These are phyloP conservation scores for Ceratocystis alfenasii DNA, from an alignment of 2,329 filamentous ascomycete species.

Conservation along the genomic window DNA sequence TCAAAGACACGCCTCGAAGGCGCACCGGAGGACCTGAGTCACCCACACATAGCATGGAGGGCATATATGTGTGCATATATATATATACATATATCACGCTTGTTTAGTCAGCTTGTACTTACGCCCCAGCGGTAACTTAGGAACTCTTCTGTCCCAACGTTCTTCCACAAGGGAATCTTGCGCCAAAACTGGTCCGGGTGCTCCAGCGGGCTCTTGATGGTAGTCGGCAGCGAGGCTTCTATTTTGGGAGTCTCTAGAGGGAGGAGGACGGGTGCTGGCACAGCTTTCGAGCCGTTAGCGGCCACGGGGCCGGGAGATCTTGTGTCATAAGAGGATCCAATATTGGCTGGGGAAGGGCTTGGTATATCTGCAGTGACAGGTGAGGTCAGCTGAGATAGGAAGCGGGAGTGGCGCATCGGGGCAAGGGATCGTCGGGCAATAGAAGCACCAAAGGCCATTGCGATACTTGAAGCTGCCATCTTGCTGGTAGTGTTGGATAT, in stretches of 20 bases:
- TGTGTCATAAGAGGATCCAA: neutral
- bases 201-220: neutral
- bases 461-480: neutral
- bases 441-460: neutral
- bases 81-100: too few species aligned
- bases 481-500: neutral
- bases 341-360: neutral
- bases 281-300: too few species aligned
- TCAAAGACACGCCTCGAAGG: too few species aligned
- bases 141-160: slow-evolving; percentile 38
- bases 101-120: slow-evolving; percentile 26
- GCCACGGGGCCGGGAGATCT: neutral
- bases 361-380: neutral
- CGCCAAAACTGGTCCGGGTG: slow-evolving; percentile 38
- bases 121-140: slow-evolving; percentile 45
- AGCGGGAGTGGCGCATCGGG: neutral
- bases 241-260: neutral
- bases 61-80: too few species aligned
- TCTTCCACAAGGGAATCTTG: slow-evolving; percentile 38
- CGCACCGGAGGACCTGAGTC: too few species aligned
- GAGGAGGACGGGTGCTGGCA: neutral
- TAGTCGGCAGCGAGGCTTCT: neutral
- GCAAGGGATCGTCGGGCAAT: neutral
- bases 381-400: neutral
- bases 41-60: too few species aligned